Conservation (phyloP, 2,329 filamentous ascomycete genomes). For the Lasiodiplodia sp. region DNA sequence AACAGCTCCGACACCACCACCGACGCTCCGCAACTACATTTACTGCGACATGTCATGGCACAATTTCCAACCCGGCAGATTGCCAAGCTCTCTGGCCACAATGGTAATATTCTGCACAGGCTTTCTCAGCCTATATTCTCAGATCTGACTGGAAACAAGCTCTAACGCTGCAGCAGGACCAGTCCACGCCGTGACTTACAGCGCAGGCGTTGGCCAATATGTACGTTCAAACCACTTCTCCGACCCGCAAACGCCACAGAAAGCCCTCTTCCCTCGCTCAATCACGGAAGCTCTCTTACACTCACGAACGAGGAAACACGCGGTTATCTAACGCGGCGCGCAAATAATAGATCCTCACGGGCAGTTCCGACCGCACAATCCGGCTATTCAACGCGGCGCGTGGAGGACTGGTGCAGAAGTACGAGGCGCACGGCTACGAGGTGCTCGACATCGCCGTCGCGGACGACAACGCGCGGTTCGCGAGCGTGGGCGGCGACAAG, state of each 20-base stretch:
- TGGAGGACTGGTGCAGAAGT: constrained; percentile 78
- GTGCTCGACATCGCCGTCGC: constrained; percentile 80
- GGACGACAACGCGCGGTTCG: constrained; percentile 82
- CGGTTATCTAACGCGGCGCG: background rate
- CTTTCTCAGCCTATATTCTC: too few species aligned
- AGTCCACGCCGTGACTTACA: constrained; percentile 60
- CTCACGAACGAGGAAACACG: too few species aligned
- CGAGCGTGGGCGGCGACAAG: constrained; percentile 88
- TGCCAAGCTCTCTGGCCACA: constrained; percentile 51
- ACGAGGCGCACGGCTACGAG: constrained; percentile 89
- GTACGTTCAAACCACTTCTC: constrained; percentile 34
- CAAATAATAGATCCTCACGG: constrained; percentile 69
- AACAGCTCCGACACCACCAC: background rate
- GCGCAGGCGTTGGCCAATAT: constrained; percentile 57
- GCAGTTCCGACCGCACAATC: constrained; percentile 83
- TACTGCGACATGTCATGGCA: constrained; percentile 41
- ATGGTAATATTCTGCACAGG: constrained; percentile 34
- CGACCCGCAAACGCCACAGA: background rate
- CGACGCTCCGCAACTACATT: background rate
- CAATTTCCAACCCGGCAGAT: constrained; percentile 50
- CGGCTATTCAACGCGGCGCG: constrained; percentile 83
- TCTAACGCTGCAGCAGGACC: constrained; percentile 42
- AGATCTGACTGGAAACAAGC: background rate
- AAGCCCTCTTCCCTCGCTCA: background rate
- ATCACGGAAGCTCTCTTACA: background rate